These are phyloP conservation scores for Botrytis aclada DNA, from an alignment of 2,329 filamentous ascomycete species.

Conservation along the genomic window DNA sequence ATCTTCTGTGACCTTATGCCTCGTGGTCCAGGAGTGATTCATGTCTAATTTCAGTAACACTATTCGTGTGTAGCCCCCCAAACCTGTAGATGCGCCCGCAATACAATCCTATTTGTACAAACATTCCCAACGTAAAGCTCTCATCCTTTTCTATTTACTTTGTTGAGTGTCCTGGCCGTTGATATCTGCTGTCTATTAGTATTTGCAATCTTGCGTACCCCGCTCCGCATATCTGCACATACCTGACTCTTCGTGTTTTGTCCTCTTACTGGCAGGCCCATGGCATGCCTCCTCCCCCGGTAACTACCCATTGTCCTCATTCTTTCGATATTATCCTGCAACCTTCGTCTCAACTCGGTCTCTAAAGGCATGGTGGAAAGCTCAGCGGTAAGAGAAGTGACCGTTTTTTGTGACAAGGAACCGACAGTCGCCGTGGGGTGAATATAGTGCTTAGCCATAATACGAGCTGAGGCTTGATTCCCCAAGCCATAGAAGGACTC, in stretches of 20 bases:
- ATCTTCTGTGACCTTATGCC: background rate
- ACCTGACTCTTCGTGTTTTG: slow-evolving; percentile 82
- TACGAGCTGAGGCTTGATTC: slow-evolving; percentile 61
- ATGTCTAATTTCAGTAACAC: background rate
- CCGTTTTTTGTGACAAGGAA: slow-evolving; percentile 68
- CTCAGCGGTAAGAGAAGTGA: slow-evolving; percentile 79
- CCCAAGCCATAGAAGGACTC: slow-evolving; percentile 86
- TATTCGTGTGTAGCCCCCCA: background rate
- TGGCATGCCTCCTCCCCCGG: slow-evolving; percentile 84
- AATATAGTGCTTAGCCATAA: slow-evolving; percentile 88
- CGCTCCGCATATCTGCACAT: slow-evolving; percentile 21
- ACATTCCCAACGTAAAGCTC: slow-evolving; percentile 4
- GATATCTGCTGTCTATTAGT: slow-evolving; percentile 45
- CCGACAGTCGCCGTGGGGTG: slow-evolving; percentile 79
- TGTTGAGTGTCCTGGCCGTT: slow-evolving; percentile 61
- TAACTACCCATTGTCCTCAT: slow-evolving; percentile 90
- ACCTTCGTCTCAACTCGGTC: slow-evolving; percentile 73
- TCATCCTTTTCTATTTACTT: slow-evolving; percentile 48
- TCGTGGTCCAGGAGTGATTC: background rate
- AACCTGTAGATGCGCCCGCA: slow-evolving; percentile 12
- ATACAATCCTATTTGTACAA: slow-evolving; percentile 11
- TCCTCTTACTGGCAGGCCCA: slow-evolving; percentile 86
- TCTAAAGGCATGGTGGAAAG: slow-evolving; percentile 91
- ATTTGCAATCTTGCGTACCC: background rate
- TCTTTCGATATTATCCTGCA: slow-evolving; percentile 81